Evolutionary conservation across 2,329 filamentous ascomycete species (phyloP).

Genomic region (Monosporascus cannonballus): DNA sequence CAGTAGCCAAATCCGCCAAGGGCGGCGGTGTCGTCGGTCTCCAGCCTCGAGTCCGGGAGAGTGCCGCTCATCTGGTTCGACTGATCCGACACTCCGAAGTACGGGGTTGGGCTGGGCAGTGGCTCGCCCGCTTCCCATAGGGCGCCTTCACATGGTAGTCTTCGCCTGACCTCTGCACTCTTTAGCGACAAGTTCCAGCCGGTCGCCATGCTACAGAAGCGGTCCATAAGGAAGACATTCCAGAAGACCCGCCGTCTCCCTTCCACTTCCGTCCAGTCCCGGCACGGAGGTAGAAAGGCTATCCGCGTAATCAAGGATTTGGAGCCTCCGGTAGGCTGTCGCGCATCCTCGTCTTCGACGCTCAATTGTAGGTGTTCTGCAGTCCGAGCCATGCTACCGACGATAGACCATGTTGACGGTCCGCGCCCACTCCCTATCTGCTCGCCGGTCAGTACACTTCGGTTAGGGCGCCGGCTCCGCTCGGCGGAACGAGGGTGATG

Average conservation of each 20-base stretch:
- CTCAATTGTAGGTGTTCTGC: constrained; percentile 31
- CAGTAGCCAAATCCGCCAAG: constrained; percentile 41
- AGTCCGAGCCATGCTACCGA: constrained; percentile 30
- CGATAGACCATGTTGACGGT: constrained; percentile 28
- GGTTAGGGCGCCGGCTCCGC: too few species aligned
- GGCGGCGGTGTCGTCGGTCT: constrained; percentile 28
- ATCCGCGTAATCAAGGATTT: constrained; percentile 2
- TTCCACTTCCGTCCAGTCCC: constrained; percentile 29
- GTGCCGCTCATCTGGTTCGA: constrained; percentile 11
- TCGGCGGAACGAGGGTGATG: constrained; percentile 1
- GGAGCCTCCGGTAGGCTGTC: background rate
- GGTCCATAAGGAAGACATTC: constrained; percentile 31
- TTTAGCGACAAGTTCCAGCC: constrained; percentile 32
- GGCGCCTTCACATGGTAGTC: constrained; percentile 32
- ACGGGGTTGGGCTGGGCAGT: constrained; percentile 30
- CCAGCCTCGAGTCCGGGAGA: background rate
- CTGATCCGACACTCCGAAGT: constrained; percentile 39
- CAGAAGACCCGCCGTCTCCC: constrained; percentile 31
- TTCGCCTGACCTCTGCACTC: constrained; percentile 24
- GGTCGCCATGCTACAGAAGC: constrained; percentile 34
- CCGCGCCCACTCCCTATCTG: constrained; percentile 26
- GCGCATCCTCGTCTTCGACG: constrained; percentile 24
- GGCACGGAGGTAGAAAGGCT: constrained; percentile 19
- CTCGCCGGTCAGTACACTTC: constrained; percentile 13
- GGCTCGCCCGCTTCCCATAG: constrained; percentile 34